Percentiles rank a stretch among this genome's conserved stretches.
These are phyloP conservation scores for Globisporangium cylindrosporum DNA, from an alignment of 352 stramenopile genomes.

Conservation along the genomic window DNA sequence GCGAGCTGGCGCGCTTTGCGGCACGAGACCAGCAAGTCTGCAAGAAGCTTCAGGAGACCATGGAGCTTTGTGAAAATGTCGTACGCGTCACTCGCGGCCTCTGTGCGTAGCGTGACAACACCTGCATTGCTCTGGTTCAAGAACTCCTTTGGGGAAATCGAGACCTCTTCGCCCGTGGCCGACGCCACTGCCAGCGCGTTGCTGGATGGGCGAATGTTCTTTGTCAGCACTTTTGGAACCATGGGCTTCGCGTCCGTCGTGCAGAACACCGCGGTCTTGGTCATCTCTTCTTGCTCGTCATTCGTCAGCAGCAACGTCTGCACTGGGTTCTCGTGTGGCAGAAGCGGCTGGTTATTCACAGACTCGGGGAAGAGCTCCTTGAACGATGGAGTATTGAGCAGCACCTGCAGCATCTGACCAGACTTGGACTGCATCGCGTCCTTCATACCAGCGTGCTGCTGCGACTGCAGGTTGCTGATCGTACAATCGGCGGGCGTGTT, in stretches of 20 bases:
- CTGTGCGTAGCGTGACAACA: conserved; percentile 62
- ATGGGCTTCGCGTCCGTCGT: conserved; percentile 61
- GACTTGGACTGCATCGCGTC: conserved; percentile 85
- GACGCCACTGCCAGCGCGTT: conserved; percentile 34
- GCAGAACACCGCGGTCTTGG: conserved; percentile 65
- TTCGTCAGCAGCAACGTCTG: conserved; percentile 61
- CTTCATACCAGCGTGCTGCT: conserved; percentile 83
- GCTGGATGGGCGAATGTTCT: conserved; percentile 15
- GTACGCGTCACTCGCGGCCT: conserved; percentile 54
- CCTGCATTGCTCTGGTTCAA: conserved; percentile 73
- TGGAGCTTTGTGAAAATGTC: conserved; percentile 77
- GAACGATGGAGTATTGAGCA: conserved; percentile 81
- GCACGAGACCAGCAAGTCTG: conserved; percentile 80
- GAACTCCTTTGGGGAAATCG: conserved; percentile 61
- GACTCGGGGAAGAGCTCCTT: conserved; percentile 67
- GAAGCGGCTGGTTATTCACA: conserved; percentile 26
- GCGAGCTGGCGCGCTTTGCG: conserved; percentile 79
- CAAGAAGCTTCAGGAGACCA: conserved; percentile 74
- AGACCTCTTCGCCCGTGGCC: conserved; percentile 33
- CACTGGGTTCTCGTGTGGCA: conserved; percentile 36
- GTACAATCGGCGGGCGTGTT: conserved; percentile 84
- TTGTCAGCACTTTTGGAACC: conserved; percentile 59
- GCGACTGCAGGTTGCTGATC: conserved; percentile 76
- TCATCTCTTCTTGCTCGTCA: conserved; percentile 73
- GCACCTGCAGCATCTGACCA: conserved; percentile 77